Evolutionary conservation across 345 rosid species (phyloP).

Genomic region (Eutrema japonicum): DNA sequence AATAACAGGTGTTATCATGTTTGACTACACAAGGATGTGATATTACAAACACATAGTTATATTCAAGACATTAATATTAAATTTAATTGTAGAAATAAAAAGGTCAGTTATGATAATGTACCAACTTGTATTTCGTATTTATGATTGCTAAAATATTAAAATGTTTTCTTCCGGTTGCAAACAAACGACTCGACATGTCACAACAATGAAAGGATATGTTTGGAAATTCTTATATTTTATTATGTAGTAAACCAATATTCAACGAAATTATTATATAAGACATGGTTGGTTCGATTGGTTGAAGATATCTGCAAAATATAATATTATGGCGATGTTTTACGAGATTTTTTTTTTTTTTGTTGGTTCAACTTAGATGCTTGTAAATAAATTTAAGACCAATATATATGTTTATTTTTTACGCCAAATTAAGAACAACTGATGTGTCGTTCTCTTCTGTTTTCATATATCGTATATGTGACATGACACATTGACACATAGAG

Average conservation of each 20-base stretch:
- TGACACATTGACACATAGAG: too few relatives aligned
- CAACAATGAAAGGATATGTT: conserved; percentile 15
- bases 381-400: too few relatives aligned
- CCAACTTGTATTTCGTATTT: conserved; percentile 1
- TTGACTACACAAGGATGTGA: neutral
- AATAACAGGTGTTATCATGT: conserved; percentile 5
- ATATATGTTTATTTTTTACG: neutral
- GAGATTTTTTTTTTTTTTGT: neutral
- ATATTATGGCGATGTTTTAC: neutral
- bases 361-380: neutral
- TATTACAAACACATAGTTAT: neutral
- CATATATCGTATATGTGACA: too few relatives aligned
- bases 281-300: neutral
- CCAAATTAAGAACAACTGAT: neutral
- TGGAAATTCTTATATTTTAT: neutral
- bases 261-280: neutral
- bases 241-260: neutral
- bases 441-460: neutral
- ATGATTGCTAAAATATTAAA: neutral
- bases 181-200: conserved; percentile 27
- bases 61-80: neutral
- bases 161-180: conserved; percentile 2
- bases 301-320: neutral
- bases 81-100: neutral
- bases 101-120: neutral